Base-by-base conservation (phyloP, 1,284 basidiomycete genomes). In the Heterobasidion irregulare region DNA sequence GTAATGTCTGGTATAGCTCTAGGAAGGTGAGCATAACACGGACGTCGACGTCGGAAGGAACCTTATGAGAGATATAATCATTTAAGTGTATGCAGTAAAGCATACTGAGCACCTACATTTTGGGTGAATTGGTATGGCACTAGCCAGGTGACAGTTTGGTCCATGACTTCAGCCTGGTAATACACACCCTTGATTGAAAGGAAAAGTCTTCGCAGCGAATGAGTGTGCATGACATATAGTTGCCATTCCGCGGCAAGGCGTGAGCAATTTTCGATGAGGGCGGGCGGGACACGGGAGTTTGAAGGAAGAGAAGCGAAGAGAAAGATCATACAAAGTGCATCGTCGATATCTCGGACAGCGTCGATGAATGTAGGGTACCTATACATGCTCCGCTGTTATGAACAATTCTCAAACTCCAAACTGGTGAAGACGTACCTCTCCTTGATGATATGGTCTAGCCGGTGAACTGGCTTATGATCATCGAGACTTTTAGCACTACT, bases 81-180 rank as follows among this genome's bases (percentile, higher is more conserved):
- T 10, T 47, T 10, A 13, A 19, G 18, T 19, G 10, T 10, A 47
- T 5, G 18, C 5, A 1, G 33, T 43, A 57, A 43, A 50, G 18
- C 53, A 19, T 26, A 47, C 54, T 47, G 52, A 50, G 35, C 2
- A 13, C 71, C 82, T 57, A 97, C 94, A 63, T 83, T 89, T 75
- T 99, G 97, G 4, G 95, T 96, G 71, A 99, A 99, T 67, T 94
- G 92, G 72, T 98, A 99, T 1, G 96, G 95, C 19, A 98, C 93
- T 33, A 99, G 83, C 97, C 97, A 99, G 51, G 94, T 95, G 52
- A 98, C 81, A 35, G 80, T 86, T 72, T 99, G 92, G 61, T 94
- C 95, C 75, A 92, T 84, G 34, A 98, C 82, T 67, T 97, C 92
- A 12, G 93, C 94, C 72, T 99, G 96, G 73, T 97, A 98, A 73